Base-by-base conservation (phyloP, 2,329 filamentous ascomycete species). In the Botrytis byssoidea region DNA sequence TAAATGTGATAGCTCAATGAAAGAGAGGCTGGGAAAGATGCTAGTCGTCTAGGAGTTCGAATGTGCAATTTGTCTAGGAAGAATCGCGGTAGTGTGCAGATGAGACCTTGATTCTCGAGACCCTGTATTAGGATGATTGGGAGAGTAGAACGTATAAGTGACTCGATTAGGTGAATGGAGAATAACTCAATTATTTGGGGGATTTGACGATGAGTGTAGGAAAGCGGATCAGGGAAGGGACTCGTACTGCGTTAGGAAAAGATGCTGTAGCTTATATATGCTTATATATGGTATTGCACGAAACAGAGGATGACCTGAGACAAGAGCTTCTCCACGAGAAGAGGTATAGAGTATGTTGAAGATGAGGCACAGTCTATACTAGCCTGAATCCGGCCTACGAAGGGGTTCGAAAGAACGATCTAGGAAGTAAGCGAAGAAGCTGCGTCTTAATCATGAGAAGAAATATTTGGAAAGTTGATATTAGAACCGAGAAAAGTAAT, bases 311-410 rank as follows among this genome's bases (percentile, higher is more conserved):
- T 29, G n/a, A 18, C 0, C 2, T 18, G 3, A 9, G 7, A 2
- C 1, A 57, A 57, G n/a, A 29, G 3, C 8, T 7, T 29, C 0
- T 0, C n/a, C n/a, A 8, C 3, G 14, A 9, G n/a, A 29, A 57
- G n/a, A 57, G 51, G n/a, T 6, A 9, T 32, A 55, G 3, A 57
- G 6, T 57, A 18, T 29, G n/a, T 8, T 32, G 51, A 57, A 57
- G n/a, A 57, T 57, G n/a, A 8, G 6, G 3, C 4, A 3, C 4
- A 57, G 51, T 57, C 12, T 29, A 29, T 9, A 16, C 51, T 29
- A 7, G 14, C 51, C n/a, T 57, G 7, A 9, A 9, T 29, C 16
- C 4, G 14, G n/a, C 7, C n/a, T 2, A 8, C 29, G 18, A 57
- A 16, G n/a, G 51, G n/a, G n/a, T 5, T 16, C 16, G 25, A 18